Evolutionary conservation across 768 basidiomycete genomes (phyloP).

Genomic region (Boletus fagicola): DNA sequence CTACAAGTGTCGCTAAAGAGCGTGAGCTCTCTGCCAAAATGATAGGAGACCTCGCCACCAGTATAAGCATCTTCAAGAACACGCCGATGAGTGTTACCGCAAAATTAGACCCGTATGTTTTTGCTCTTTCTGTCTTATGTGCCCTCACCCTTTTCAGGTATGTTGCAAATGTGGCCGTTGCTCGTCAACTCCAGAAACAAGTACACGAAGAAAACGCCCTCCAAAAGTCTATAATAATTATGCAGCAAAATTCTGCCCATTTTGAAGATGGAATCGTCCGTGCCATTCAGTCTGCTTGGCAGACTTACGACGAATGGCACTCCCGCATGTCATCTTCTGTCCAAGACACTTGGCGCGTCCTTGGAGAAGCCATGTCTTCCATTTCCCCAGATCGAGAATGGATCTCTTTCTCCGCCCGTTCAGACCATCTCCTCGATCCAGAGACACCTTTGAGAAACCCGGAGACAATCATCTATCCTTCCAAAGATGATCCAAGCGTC

Average conservation of each 20-base stretch:
- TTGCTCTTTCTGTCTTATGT: not conserved
- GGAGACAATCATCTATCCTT: constrained; percentile 76
- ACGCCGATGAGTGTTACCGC: constrained; percentile 83
- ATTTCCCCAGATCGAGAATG: constrained; percentile 89
- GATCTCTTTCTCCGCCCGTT: constrained; percentile 91
- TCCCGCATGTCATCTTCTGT: constrained; percentile 72
- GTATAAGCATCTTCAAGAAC: constrained; percentile 91
- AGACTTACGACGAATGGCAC: constrained; percentile 93
- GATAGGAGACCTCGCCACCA: constrained; percentile 83
- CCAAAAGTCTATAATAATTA: constrained; percentile 96
- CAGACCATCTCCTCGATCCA: constrained; percentile 93
- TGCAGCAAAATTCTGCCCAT: constrained; percentile 95
- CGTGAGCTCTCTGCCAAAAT: constrained; percentile 78
- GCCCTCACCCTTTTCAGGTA: constrained; percentile 39
- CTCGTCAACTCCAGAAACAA: constrained; percentile 83
- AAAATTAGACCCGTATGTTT: constrained; percentile 31
- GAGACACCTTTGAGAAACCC: constrained; percentile 91
- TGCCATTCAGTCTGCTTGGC: constrained; percentile 94
- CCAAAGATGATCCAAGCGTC: constrained; percentile 86
- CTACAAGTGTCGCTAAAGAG: constrained; percentile 88
- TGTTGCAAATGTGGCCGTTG: constrained; percentile 68
- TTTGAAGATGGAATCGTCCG: constrained; percentile 97
- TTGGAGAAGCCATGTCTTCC: constrained; percentile 72
- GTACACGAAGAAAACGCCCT: constrained; percentile 97
- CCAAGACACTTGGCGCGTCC: constrained; percentile 69